Conservation (phyloP, 208 protist genomes). For the Jaenimonas drosophilae region DNA sequence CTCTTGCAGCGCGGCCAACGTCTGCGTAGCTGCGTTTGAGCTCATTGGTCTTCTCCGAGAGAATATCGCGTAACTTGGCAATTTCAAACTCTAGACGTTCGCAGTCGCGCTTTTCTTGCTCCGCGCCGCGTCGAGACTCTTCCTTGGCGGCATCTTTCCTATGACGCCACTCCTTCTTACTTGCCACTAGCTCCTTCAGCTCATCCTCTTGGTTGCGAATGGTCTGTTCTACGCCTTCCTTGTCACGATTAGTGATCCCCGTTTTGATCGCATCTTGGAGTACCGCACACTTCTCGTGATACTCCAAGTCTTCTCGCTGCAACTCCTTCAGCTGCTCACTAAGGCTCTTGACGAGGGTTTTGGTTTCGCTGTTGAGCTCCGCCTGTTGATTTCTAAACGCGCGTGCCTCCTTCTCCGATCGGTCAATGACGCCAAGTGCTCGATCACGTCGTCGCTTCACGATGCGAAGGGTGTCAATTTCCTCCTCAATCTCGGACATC, state of each 20-base stretch:
- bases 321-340: conserved; percentile 31
- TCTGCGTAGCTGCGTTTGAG: conserved; percentile 32
- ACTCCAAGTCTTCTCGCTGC: conserved; percentile 39
- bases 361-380: conserved; percentile 27
- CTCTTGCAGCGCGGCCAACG: conserved; percentile 2
- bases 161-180: conserved; percentile 16
- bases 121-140: conserved; percentile 15
- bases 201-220: conserved; percentile 19
- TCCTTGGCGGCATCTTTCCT: conserved; percentile 18
- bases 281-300: conserved; percentile 36
- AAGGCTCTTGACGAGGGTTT: conserved; percentile 25
- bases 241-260: conserved; percentile 44
- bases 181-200: conserved; percentile 9
- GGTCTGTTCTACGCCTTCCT: conserved; percentile 15
- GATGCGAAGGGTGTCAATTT: conserved; percentile 45
- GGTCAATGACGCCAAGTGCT: conserved; percentile 33
- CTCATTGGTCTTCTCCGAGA: conserved; percentile 38
- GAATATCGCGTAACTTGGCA: conserved; percentile 23
- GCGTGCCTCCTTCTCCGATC: conserved; percentile 21
- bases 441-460: conserved; percentile 40
- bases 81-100: conserved; percentile 34
- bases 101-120: conserved; percentile 30
- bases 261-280: conserved; percentile 47
- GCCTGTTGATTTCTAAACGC: conserved; percentile 32
- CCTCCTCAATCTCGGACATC: conserved; percentile 32